These are phyloP conservation scores for Tillandsia fasciculata DNA, from an alignment of 176 grass and related monocot species.

Conservation along the genomic window DNA sequence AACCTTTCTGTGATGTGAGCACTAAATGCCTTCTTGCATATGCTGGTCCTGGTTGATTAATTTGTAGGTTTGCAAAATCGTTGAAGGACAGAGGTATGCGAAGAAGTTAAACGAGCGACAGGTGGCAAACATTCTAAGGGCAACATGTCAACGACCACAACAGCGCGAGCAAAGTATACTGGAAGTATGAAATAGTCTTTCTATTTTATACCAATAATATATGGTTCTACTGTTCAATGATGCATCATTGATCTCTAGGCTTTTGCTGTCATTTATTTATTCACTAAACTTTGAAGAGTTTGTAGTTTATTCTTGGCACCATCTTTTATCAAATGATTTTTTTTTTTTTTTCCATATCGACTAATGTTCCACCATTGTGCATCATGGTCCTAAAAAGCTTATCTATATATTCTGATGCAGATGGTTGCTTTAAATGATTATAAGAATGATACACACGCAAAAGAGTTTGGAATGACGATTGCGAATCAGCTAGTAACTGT, in stretches of 20 bases:
- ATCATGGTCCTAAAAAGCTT: too few relatives aligned
- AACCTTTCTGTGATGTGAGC: neutral
- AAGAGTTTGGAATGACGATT: constrained; percentile 45
- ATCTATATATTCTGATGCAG: constrained; percentile 14
- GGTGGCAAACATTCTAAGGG: constrained; percentile 40
- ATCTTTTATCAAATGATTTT: too few relatives aligned
- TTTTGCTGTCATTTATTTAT: neutral
- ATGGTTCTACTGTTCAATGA: neutral
- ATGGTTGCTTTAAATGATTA: constrained; percentile 50
- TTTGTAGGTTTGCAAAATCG: constrained; percentile 56
- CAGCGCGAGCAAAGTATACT: constrained; percentile 38
- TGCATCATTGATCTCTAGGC: neutral
- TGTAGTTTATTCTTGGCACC: constrained; percentile 7
- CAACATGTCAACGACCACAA: constrained; percentile 44
- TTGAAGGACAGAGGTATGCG: constrained; percentile 51
- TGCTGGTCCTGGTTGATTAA: neutral
- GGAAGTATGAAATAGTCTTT: constrained; percentile 25
- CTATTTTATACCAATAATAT: neutral
- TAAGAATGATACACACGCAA: constrained; percentile 31
- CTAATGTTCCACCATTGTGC: too few relatives aligned
- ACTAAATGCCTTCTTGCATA: neutral
- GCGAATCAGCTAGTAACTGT: constrained; percentile 32
- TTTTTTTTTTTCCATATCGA: neutral
- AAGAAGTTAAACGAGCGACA: constrained; percentile 58
- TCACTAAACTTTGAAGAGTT: neutral